Conservation (phyloP, 768 basidiomycete genomes). For the Podaxis carcinomalis region DNA sequence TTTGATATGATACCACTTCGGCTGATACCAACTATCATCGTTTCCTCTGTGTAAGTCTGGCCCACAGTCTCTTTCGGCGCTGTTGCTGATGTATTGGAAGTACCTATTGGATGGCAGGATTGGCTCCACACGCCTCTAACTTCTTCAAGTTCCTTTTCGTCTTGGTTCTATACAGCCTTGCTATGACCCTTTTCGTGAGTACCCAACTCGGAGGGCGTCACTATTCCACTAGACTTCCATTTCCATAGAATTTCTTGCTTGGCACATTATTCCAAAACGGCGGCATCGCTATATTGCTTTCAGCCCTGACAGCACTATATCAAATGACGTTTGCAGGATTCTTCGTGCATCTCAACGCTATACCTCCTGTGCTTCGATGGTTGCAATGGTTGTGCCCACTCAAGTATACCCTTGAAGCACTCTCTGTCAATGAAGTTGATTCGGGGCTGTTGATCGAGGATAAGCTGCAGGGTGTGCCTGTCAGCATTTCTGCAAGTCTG, state of each 20-base stretch:
- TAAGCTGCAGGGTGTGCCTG: slow-evolving; percentile 73
- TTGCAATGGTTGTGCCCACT: slow-evolving; percentile 87
- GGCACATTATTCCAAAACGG: slow-evolving; percentile 81
- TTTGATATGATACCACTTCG: slow-evolving; percentile 91
- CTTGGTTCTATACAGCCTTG: slow-evolving; percentile 78
- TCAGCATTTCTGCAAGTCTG: slow-evolving; percentile 72
- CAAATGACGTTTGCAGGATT: slow-evolving; percentile 91
- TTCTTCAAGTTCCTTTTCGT: slow-evolving; percentile 97
- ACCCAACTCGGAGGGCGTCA: neutral
- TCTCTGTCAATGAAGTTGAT: slow-evolving; percentile 89
- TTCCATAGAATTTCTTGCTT: slow-evolving; percentile 78
- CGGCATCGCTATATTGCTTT: slow-evolving; percentile 87
- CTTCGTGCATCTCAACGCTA: slow-evolving; percentile 81
- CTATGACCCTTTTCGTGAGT: slow-evolving; percentile 82
- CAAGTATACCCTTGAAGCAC: slow-evolving; percentile 80
- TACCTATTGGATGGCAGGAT: slow-evolving; percentile 95
- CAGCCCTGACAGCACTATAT: slow-evolving; percentile 69
- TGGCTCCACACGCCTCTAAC: slow-evolving; percentile 68
- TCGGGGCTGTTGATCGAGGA: slow-evolving; percentile 85
- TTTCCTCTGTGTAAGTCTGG: slow-evolving; percentile 69
- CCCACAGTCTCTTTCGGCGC: neutral
- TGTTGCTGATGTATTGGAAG: slow-evolving; percentile 27
- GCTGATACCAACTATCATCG: slow-evolving; percentile 83
- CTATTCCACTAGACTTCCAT: neutral
- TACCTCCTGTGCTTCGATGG: slow-evolving; percentile 92